These are phyloP conservation scores for Penicillium arizonense DNA, from an alignment of 495 filamentous ascomycete species.

Conservation along the genomic window DNA sequence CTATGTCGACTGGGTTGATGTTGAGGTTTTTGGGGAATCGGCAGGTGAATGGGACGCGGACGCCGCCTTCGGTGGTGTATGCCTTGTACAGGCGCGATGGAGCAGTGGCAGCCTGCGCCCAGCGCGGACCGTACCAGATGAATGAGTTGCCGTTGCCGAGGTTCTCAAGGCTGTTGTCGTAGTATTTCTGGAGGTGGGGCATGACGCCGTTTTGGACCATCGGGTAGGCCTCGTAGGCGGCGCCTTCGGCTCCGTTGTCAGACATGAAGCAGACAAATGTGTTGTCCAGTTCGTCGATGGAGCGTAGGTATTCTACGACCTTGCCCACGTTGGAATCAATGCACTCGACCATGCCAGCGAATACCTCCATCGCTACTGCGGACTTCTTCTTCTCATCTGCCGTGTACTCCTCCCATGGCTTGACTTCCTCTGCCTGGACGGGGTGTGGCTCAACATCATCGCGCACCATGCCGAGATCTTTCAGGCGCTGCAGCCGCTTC, in stretches of 20 bases:
- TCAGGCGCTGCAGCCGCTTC: conserved; percentile 49
- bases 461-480: conserved; percentile 50
- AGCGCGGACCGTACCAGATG: conserved; percentile 65
- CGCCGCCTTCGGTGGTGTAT: conserved; percentile 61
- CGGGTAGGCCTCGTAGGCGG: conserved; percentile 59
- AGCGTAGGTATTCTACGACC: conserved; percentile 53
- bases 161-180: conserved; percentile 61
- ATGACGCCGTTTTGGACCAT: conserved; percentile 52
- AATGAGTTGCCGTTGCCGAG: conserved; percentile 60
- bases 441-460: conserved; percentile 51
- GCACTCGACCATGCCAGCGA: conserved; percentile 62
- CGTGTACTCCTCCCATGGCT: conserved; percentile 51
- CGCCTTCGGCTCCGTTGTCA: conserved; percentile 65
- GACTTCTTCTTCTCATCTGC: conserved; percentile 51
- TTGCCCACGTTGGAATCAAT: conserved; percentile 62
- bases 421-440: conserved; percentile 52
- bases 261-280: conserved; percentile 64
- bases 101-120: conserved; percentile 64
- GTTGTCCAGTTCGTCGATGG: conserved; percentile 60
- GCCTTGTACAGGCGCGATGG: conserved; percentile 61
- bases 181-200: conserved; percentile 57
- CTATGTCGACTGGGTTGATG: conserved; percentile 17
- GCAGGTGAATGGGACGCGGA: conserved; percentile 57
- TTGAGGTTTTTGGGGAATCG: conserved; percentile 39
- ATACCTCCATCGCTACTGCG: conserved; percentile 57